Conservation (phyloP, 768 basidiomycete species). For the Mycena vulgaris region DNA sequence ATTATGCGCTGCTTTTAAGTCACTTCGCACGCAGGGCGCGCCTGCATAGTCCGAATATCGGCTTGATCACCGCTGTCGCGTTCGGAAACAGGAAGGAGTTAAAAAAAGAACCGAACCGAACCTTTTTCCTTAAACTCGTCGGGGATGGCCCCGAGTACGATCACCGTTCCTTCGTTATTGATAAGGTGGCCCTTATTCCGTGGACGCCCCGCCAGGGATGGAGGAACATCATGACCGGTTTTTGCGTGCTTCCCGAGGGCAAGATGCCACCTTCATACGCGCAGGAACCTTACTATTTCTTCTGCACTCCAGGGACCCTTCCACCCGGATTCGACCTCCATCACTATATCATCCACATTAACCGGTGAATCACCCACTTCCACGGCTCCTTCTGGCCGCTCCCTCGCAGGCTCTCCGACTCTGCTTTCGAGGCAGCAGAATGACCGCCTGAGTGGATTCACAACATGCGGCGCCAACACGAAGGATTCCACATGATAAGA, state of each 20-base stretch:
- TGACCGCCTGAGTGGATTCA: neutral
- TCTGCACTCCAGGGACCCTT: neutral
- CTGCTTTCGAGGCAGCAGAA: neutral
- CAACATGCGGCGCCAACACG: neutral
- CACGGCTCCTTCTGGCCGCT: conserved; percentile 7
- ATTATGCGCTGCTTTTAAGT: neutral
- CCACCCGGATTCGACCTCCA: conserved; percentile 1
- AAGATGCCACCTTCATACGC: too few relatives aligned
- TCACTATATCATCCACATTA: neutral
- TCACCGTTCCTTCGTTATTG: too few relatives aligned
- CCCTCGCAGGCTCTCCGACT: neutral
- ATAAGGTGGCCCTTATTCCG: too few relatives aligned
- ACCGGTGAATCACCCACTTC: conserved; percentile 4
- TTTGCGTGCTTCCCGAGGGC: too few relatives aligned
- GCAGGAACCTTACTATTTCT: neutral
- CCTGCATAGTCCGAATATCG: neutral
- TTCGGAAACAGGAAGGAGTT: neutral
- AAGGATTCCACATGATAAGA: neutral
- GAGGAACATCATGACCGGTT: too few relatives aligned
- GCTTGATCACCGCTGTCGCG: neutral
- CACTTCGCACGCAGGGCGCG: neutral
- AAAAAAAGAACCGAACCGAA: neutral
- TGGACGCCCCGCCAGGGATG: too few relatives aligned
- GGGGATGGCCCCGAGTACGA: neutral
- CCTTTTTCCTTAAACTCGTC: neutral